Evolutionary conservation across 1,284 basidiomycete species (phyloP).

Genomic region (Takashimella tepidaria): DNA sequence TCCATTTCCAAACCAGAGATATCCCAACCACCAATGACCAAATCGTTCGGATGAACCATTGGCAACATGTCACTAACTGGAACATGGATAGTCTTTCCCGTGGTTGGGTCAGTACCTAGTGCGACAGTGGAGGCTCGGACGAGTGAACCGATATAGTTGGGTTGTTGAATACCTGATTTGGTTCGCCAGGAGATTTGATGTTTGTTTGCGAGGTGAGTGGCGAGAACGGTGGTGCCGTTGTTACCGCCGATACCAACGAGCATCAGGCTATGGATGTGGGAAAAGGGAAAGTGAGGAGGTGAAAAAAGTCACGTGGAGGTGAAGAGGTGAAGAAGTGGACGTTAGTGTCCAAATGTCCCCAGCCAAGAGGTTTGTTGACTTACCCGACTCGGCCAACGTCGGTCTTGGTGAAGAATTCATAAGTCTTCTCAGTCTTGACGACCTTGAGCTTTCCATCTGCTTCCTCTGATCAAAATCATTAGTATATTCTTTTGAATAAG

Average conservation of each 20-base stretch:
- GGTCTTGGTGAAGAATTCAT: constrained; percentile 87
- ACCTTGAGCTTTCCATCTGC: constrained; percentile 67
- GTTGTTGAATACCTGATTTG: constrained; percentile 84
- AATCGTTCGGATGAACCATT: constrained; percentile 98
- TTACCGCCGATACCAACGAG: constrained; percentile 96
- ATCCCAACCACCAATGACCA: constrained; percentile 97
- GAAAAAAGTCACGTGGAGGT: constrained; percentile 4
- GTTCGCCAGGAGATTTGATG: constrained; percentile 94
- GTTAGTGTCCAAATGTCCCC: background rate
- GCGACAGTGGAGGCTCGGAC: constrained; percentile 92
- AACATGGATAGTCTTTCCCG: constrained; percentile 87
- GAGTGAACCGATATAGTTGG: constrained; percentile 89
- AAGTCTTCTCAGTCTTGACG: constrained; percentile 64
- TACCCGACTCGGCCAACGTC: constrained; percentile 89
- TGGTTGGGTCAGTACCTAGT: constrained; percentile 75
- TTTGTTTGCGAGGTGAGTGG: constrained; percentile 92
- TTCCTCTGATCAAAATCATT: constrained; percentile 40
- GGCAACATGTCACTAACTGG: constrained; percentile 91
- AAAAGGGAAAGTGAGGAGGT: background rate
- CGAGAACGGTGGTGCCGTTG: constrained; percentile 91
- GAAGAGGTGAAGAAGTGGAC: no score
- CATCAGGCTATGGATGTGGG: constrained; percentile 53
- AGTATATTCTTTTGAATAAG: background rate
- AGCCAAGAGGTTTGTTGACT: constrained; percentile 35
- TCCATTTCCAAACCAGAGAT: constrained; percentile 83